These are phyloP conservation scores for Entomortierella lignicola DNA, from an alignment of 192 early-diverging fungal species.

Conservation along the genomic window DNA sequence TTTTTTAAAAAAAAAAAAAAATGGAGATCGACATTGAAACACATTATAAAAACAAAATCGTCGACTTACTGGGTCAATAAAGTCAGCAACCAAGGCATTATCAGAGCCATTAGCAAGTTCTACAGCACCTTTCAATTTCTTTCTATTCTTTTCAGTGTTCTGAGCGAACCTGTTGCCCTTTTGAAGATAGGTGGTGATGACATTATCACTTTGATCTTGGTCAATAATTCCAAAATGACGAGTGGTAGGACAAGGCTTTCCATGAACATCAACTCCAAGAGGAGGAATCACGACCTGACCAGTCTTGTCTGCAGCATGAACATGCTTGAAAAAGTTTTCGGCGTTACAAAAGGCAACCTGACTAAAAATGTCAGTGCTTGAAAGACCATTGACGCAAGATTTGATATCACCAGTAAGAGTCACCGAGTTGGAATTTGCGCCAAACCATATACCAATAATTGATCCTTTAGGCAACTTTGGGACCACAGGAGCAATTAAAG, in stretches of 20 bases:
- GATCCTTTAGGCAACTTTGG: conserved; percentile 24
- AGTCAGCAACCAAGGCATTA: conserved; percentile 31
- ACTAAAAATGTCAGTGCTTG: conserved; percentile 27
- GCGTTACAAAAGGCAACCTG: conserved; percentile 39
- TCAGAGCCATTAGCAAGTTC: conserved; percentile 30
- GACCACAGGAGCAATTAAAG: conserved; percentile 24
- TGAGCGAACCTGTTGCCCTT: conserved; percentile 18
- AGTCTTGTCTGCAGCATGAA: conserved; percentile 11
- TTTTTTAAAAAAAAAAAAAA: too few species aligned
- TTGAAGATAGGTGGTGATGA: conserved; percentile 40
- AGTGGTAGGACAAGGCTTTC: conserved; percentile 29
- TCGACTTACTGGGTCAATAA: conserved; percentile 42
- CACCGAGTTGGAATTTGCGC: conserved; percentile 27
- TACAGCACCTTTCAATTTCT: conserved; percentile 7
- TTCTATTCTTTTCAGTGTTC: conserved; percentile 15
- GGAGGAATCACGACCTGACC: conserved; percentile 20
- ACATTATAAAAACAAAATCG: too few species aligned
- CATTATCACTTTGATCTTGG: conserved; percentile 45
- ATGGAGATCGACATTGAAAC: too few species aligned
- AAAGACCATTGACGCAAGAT: conserved; percentile 31
- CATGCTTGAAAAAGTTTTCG: conserved; percentile 18
- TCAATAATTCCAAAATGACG: conserved; percentile 40
- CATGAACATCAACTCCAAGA: conserved; percentile 23
- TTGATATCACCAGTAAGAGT: conserved; percentile 27
- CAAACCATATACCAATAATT: conserved; percentile 38